Evolutionary conservation across 202 grass and related monocot species (phyloP).

Genomic region (Panicum virgatum): DNA sequence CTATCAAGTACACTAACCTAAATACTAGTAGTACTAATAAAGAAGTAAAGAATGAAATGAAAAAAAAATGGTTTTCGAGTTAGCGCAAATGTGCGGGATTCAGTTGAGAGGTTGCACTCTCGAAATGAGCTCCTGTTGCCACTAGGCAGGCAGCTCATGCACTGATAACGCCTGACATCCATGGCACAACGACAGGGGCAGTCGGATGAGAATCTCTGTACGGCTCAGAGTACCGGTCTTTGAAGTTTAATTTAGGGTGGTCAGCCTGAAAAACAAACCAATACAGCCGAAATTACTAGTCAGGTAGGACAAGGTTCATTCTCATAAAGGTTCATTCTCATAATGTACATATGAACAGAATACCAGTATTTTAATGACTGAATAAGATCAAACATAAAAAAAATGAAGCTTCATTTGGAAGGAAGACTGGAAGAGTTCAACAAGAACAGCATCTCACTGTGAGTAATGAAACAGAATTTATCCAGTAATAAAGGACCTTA

Average conservation of each 20-base stretch:
- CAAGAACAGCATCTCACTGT: neutral
- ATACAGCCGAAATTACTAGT: neutral
- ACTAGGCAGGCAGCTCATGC: slow-evolving; percentile 10
- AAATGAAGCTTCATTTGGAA: neutral
- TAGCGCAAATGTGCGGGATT: neutral
- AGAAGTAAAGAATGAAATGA: neutral
- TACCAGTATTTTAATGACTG: neutral
- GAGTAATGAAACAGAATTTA: neutral
- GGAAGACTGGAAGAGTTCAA: neutral
- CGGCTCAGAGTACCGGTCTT: slow-evolving; percentile 70
- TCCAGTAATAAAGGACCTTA: neutral
- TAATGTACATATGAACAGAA: neutral
- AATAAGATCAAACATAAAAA: neutral
- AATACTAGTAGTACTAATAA: neutral
- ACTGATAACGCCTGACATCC: slow-evolving; percentile 70
- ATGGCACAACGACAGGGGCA: slow-evolving; percentile 68
- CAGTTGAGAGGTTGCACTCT: neutral
- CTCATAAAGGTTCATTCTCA: neutral
- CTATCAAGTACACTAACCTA: slow-evolving; percentile 14
- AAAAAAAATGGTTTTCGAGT: neutral
- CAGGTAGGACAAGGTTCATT: neutral
- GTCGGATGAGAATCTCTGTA: slow-evolving; percentile 72
- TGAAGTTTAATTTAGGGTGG: slow-evolving; percentile 70
- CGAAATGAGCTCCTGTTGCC: neutral
- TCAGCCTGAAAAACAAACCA: slow-evolving; percentile 53